Percentiles rank a stretch among this genome's conserved stretches.
Evolutionary conservation across 768 basidiomycete species (phyloP).

Genomic region (Hydnum rufescens): DNA sequence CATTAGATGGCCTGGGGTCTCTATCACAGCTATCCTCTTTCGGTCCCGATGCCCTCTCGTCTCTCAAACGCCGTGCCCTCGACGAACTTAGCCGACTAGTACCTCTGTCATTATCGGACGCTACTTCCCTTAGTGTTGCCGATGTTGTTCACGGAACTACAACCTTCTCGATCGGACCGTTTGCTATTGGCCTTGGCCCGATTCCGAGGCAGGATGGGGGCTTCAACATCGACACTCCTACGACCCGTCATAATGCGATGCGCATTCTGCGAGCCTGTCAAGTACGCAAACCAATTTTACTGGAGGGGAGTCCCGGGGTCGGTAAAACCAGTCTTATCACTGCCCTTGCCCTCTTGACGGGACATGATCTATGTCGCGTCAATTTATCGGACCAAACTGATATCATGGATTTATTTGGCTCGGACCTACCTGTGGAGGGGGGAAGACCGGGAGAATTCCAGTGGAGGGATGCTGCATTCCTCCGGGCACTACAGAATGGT

Average conservation of each 20-base stretch:
- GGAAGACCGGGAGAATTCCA: constrained; percentile 81
- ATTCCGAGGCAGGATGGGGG: constrained; percentile 17
- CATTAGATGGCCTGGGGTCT: constrained; percentile 73
- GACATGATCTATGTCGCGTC: constrained; percentile 71
- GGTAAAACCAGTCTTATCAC: constrained; percentile 89
- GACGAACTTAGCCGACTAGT: constrained; percentile 35
- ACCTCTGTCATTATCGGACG: constrained; percentile 19
- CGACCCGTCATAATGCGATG: constrained; percentile 70
- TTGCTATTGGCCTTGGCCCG: constrained; percentile 46
- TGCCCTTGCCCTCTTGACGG: constrained; percentile 64
- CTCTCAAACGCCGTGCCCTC: constrained; percentile 37
- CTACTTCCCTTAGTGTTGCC: not conserved
- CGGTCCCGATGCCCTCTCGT: constrained; percentile 23
- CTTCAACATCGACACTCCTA: constrained; percentile 79
- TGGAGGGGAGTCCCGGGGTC: constrained; percentile 96
- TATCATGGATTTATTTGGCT: constrained; percentile 86
- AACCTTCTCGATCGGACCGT: constrained; percentile 45
- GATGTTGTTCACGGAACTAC: not conserved
- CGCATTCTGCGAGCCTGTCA: constrained; percentile 82
- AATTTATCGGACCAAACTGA: constrained; percentile 98
- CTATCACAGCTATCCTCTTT: constrained; percentile 36
- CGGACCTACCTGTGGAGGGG: constrained; percentile 87
- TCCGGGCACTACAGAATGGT: constrained; percentile 82
- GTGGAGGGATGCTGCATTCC: constrained; percentile 94
- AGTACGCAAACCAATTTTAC: constrained; percentile 70